These are phyloP conservation scores for Mucor piriformis DNA, from an alignment of 371 early-diverging fungal genomes.

Conservation along the genomic window DNA sequence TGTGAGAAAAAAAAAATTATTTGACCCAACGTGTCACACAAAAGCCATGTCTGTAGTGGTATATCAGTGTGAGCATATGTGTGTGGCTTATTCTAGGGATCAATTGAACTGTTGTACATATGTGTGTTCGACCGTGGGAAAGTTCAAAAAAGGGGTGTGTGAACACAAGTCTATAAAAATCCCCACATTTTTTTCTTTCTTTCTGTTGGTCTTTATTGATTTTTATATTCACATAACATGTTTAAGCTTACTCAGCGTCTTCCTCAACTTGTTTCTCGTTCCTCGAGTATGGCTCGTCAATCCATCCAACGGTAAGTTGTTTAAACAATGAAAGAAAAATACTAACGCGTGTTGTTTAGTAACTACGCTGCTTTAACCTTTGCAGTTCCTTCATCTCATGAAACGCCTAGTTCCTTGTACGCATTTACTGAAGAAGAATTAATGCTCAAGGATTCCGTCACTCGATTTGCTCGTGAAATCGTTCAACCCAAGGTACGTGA, in stretches of 20 bases:
- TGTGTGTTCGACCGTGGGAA: background rate
- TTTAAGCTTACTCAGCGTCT: conserved; percentile 25
- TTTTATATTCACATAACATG: conserved; percentile 1
- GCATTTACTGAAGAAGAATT: conserved; percentile 74
- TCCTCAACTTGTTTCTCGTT: conserved; percentile 20
- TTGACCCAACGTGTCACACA: too few relatives aligned
- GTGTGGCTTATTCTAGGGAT: too few relatives aligned
- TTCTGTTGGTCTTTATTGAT: background rate
- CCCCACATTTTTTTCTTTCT: conserved; percentile 1
- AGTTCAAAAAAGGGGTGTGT: background rate
- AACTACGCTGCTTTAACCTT: conserved; percentile 34
- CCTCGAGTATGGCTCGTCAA: conserved; percentile 19
- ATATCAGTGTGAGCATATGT: too few relatives aligned
- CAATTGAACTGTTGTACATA: too few relatives aligned
- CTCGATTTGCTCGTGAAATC: conserved; percentile 83
- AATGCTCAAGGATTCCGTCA: conserved; percentile 66
- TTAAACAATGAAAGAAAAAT: background rate
- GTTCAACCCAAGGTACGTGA: conserved; percentile 83
- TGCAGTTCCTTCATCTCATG: conserved; percentile 44
- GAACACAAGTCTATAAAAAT: conserved; percentile 1
- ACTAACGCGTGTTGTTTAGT: conserved; percentile 6
- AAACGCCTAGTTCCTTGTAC: conserved; percentile 46
- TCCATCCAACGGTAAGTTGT: conserved; percentile 23
- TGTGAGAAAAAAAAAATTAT: background rate
- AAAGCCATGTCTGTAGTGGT: too few relatives aligned